Evolutionary conservation across 2,329 filamentous ascomycete species (phyloP).

Genomic region (Samsoniella hepiali): DNA sequence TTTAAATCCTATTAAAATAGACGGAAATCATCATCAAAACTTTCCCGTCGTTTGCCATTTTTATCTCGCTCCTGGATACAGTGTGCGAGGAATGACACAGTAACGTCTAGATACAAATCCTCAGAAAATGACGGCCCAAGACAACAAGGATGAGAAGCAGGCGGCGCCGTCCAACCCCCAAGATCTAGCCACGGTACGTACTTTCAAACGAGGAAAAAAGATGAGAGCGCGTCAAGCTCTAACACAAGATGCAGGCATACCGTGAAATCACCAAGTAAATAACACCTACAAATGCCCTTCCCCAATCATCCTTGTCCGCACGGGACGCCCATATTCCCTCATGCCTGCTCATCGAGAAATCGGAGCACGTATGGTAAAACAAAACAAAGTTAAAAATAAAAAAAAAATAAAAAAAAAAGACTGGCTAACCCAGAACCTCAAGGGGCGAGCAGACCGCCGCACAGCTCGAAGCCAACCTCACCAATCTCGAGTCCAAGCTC

Average conservation of each 20-base stretch:
- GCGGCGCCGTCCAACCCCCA: not conserved
- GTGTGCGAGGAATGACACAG: not conserved
- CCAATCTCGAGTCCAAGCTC: constrained; percentile 52
- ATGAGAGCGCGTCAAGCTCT: not conserved
- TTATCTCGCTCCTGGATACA: not conserved
- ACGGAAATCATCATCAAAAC: too few species aligned
- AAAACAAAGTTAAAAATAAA: not conserved
- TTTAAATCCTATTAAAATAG: too few species aligned
- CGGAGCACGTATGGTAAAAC: too few species aligned
- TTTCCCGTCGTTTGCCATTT: too few species aligned
- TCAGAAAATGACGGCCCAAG: not conserved
- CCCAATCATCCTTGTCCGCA: too few species aligned
- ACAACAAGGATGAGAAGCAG: not conserved
- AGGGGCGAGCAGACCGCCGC: constrained; percentile 55
- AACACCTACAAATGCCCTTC: too few species aligned
- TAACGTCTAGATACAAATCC: constrained; percentile 4
- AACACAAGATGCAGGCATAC: constrained; percentile 13
- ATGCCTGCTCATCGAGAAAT: too few species aligned
- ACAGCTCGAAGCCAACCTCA: constrained; percentile 51
- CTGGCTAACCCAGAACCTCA: not conserved
- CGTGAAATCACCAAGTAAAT: constrained; percentile 23
- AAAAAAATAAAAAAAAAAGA: not conserved
- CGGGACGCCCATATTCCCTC: not conserved
- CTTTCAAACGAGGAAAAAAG: not conserved
- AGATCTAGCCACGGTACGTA: constrained; percentile 10